Evolutionary conservation across 495 filamentous ascomycete genomes (phyloP).

Genomic region (Ascodesmis nigricans): DNA sequence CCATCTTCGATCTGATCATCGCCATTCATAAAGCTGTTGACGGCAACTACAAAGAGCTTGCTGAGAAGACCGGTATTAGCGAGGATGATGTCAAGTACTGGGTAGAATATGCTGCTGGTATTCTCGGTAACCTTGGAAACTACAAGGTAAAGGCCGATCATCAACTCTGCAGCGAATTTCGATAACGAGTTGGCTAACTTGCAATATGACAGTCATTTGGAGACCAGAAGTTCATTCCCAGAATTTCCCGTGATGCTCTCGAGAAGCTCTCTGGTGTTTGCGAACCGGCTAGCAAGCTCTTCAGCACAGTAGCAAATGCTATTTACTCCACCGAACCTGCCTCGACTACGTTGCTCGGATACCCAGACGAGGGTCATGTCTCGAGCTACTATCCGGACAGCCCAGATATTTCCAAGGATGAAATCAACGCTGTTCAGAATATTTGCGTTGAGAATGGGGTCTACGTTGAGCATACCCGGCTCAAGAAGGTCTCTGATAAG

Average conservation of each 20-base stretch:
- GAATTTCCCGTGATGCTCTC: conserved; percentile 43
- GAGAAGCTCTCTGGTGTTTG: conserved; percentile 46
- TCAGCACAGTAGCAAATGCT: conserved; percentile 43
- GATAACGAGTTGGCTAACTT: no score
- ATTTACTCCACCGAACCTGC: conserved; percentile 51
- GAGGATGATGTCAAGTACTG: conserved; percentile 50
- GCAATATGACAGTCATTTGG: conserved; percentile 53
- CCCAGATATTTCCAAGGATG: conserved; percentile 59
- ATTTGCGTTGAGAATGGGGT: conserved; percentile 14
- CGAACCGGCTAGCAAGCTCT: conserved; percentile 36
- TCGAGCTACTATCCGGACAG: conserved; percentile 87
- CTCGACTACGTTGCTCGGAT: conserved; percentile 64
- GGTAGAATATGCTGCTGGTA: conserved; percentile 69
- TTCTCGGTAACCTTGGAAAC: conserved; percentile 80
- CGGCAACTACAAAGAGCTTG: conserved; percentile 60
- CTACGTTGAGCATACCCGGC: conserved; percentile 64
- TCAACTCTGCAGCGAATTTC: no score
- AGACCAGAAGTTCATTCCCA: conserved; percentile 81
- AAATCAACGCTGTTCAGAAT: conserved; percentile 25
- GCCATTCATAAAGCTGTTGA: conserved; percentile 45
- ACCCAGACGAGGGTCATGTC: conserved; percentile 60
- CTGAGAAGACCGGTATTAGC: conserved; percentile 43
- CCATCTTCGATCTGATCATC: conserved; percentile 80
- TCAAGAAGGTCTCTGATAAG: conserved; percentile 48
- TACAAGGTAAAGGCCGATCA: conserved; percentile 41